Evolutionary conservation across 1,284 basidiomycete species (phyloP), one percentile per base, ranked within the genome.

Genomic region (Puccinia hordei): DNA sequence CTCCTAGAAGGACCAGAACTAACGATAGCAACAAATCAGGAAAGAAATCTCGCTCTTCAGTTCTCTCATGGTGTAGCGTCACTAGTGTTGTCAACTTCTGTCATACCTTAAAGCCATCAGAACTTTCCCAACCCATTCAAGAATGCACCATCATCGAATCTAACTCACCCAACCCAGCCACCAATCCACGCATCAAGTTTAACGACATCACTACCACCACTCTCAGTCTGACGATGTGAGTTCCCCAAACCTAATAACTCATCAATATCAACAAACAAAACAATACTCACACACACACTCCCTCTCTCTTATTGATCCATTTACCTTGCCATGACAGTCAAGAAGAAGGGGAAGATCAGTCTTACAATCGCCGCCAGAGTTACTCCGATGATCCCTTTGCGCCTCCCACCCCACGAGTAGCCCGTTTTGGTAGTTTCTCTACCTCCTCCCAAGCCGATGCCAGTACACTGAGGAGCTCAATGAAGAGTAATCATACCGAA

Each of bases 341-440:
- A 4, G 22, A 66, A 24, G 65, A 66, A 66, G 65, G 33, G 24
- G 65, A 41, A 41, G 19, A 66, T 41, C 63, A 41, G 13, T 15
- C n/a, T 22, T 30, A 41, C 35, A 66, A 27, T 27, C 63, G 30
- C 6, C 35, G 38, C 12, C 65, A 22, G 38, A 66, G 65, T 38
- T 66, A 66, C 35, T 66, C 65, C 19, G 66, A 68, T 19, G 66
- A 68, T 68, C 66, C 66, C 1, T 68, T 68, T 68, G 66, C 66
- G 27, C 66, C 66, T 35, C 66, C 66, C 3, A 68, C 66, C n/a
- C 66, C 66, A 15, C 66, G 66, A 38, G 24, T 12, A 8, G 12
- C 61, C 8, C 53, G 53, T 27, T 55, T 55, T n/a, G 30, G 38
- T 15, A 35, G 33, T 19, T 63, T 35, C 24, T 66, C 38, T 9